Base-by-base conservation (phyloP, 176 grass and related monocot genomes). In the Juncus inflexus region DNA sequence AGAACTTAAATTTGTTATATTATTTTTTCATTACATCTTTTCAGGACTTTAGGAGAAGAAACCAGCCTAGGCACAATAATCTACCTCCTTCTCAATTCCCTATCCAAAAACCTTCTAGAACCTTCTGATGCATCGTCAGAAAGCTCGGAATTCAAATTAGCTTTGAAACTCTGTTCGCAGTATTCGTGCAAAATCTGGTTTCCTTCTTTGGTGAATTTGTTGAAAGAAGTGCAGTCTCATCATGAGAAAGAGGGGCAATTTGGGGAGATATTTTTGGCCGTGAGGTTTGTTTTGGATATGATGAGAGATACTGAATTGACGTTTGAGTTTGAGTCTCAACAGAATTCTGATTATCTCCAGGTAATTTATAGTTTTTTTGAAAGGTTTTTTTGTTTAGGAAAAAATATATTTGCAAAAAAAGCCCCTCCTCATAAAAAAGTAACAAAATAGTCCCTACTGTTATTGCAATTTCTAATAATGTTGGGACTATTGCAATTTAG, bases 111-210 rank as follows among this genome's bases (percentile, higher is more conserved):
- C 42, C 42, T 74, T 64, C 75, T 80, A 63, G 65, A 49, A 40
- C 68, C 50, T 41, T 58, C 54, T 72, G 39, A 70, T 54, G 53
- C 65, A 66, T 74, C 79, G 65, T 59, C 76, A 67, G 76, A 76
- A 36, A 76, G 81, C 49, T 97, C 87, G 92, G 92, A 97, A 64
- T 97, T 81, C 72, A 74, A 58, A 15, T 86, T 97, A 69, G 79
- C 82, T 74, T 63, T 75, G 9, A 78, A 83, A 76, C 52, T 91
- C 15, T 81, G 62, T 6, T 63, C 76, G 56, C 84, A 91, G 41
- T 91, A 77, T 78, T 86, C 87, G 9, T 91, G 84, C 77, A 91
- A 79, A 72, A 72, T 89, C 63, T 97, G 92, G 92, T 84, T 97
- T 83, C 82, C 85, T 78, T 91, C 79, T 77, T 85, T 97, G 47